Evolutionary conservation across 1,284 basidiomycete genomes (phyloP).

Genomic region (Apiotrichum brassicae): DNA sequence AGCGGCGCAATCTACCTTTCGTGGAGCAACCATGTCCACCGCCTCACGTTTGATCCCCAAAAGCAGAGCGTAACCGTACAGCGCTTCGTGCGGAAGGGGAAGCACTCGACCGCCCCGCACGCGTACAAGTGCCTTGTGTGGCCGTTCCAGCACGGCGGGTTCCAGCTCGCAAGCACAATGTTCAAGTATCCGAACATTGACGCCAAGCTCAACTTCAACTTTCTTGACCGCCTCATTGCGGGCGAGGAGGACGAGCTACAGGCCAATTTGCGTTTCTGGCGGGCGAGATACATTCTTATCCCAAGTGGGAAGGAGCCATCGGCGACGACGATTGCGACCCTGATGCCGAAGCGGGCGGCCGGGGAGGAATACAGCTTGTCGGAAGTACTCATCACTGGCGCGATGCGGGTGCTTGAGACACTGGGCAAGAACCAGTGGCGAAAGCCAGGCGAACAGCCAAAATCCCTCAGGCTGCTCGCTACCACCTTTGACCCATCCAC

Average conservation of each 20-base stretch:
- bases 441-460: constrained; percentile 54
- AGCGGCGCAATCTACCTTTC: constrained; percentile 78
- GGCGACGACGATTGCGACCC: constrained; percentile 26
- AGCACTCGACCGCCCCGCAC: constrained; percentile 56
- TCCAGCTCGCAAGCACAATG: constrained; percentile 69
- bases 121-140: constrained; percentile 85
- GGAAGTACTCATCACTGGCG: constrained; percentile 80
- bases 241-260: constrained; percentile 77
- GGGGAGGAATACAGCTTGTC: constrained; percentile 74
- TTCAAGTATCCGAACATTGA: constrained; percentile 60
- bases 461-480: constrained; percentile 61
- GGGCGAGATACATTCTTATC: constrained; percentile 90
- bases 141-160: constrained; percentile 81
- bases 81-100: constrained; percentile 73
- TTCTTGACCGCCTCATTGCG: constrained; percentile 58
- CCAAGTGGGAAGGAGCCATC: constrained; percentile 66
- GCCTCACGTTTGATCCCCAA: constrained; percentile 68
- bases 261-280: constrained; percentile 81
- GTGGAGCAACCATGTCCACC: constrained; percentile 92
- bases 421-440: constrained; percentile 77
- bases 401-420: constrained; percentile 82
- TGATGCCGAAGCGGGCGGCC: constrained; percentile 56
- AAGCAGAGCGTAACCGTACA: constrained; percentile 82
- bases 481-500: constrained; percentile 75
- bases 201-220: constrained; percentile 44